Conservation (phyloP, 805 yeast species). For the Cyberlindnera maclurae region DNA sequence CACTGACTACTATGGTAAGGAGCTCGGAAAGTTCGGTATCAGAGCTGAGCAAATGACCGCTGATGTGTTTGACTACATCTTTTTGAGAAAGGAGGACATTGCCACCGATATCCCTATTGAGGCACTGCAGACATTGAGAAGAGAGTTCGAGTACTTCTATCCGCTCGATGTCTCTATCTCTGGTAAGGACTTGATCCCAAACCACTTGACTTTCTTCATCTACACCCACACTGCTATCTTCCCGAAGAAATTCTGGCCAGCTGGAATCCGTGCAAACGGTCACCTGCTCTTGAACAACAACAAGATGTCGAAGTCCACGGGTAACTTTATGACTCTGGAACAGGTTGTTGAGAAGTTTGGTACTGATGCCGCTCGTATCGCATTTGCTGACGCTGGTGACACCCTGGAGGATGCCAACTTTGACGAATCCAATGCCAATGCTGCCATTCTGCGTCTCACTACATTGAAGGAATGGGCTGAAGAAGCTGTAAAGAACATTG, state of each 20-base stretch:
- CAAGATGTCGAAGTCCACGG: conserved; percentile 97
- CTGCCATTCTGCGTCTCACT: conserved; percentile 89
- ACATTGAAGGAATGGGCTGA: conserved; percentile 96
- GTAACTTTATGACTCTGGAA: conserved; percentile 88
- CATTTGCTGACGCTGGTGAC: conserved; percentile 98
- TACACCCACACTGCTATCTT: conserved; percentile 90
- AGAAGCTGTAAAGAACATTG: conserved; percentile 42
- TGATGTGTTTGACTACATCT: conserved; percentile 87
- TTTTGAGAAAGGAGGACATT: conserved; percentile 57
- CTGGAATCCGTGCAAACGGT: conserved; percentile 90
- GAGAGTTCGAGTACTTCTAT: conserved; percentile 95
- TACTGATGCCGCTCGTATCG: conserved; percentile 96
- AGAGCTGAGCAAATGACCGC: conserved; percentile 82
- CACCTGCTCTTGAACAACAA: conserved; percentile 92
- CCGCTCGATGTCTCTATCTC: conserved; percentile 90
- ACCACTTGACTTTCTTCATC: conserved; percentile 93
- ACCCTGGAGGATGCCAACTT: conserved; percentile 96
- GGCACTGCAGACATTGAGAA: conserved; percentile 66
- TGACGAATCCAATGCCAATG: conserved; percentile 94
- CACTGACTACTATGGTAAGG: conserved; percentile 75
- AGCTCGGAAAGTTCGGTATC: conserved; percentile 64
- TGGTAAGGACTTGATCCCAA: conserved; percentile 95
- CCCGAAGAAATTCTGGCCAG: conserved; percentile 90
- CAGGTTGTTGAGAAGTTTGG: conserved; percentile 86
- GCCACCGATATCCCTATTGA: conserved; percentile 55